These are phyloP conservation scores for Penicillium simplicissimum DNA, from an alignment of 495 filamentous ascomycete genomes.

Conservation along the genomic window DNA sequence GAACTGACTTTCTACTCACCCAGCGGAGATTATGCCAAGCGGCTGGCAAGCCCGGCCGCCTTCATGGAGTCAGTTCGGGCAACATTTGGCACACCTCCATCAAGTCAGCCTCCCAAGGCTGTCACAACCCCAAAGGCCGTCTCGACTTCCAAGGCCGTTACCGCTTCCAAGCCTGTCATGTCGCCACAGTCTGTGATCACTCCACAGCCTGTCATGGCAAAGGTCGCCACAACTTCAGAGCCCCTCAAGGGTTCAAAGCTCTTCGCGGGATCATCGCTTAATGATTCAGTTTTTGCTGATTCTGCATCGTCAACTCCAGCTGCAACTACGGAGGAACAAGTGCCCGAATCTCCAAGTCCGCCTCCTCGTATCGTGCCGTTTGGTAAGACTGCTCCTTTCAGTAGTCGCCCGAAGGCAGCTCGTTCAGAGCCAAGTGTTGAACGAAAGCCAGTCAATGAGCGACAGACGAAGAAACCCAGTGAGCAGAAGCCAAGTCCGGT, in stretches of 20 bases:
- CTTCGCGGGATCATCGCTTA: background rate
- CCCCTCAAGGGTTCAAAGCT: background rate
- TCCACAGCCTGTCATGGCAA: background rate
- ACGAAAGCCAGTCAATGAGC: background rate
- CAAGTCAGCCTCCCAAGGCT: background rate
- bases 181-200: background rate
- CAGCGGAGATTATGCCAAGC: background rate
- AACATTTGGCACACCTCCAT: background rate
- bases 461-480: background rate
- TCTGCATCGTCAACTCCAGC: background rate
- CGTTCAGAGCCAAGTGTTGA: background rate
- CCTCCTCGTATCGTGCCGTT: background rate
- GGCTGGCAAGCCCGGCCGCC: background rate
- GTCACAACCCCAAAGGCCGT: no score
- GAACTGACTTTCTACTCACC: background rate
- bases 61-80: background rate
- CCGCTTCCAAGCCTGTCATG: background rate
- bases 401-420: background rate
- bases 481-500: background rate
- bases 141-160: no score
- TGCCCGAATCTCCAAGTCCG: background rate
- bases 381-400: conserved; percentile 1
- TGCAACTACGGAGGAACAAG: background rate
- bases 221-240: background rate
- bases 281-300: background rate